Conservation (phyloP, 352 stramenopile species). For the Bremia lactucae region DNA sequence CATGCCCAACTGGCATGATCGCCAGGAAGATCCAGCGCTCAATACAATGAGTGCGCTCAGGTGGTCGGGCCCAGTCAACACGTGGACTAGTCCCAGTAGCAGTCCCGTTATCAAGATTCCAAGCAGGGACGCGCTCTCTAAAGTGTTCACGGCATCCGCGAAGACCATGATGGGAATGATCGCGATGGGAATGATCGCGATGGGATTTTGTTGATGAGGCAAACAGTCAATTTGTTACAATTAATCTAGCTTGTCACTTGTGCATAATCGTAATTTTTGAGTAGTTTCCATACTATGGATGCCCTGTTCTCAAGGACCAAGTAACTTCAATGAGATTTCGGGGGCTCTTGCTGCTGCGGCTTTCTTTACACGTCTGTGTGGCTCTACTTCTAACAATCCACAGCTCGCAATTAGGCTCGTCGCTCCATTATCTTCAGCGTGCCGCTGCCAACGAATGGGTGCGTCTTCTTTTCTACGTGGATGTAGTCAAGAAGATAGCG, state of each 20-base stretch:
- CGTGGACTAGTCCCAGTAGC: constrained; percentile 36
- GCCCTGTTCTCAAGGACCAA: too few species aligned
- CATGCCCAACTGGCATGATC: constrained; percentile 70
- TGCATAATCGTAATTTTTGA: too few species aligned
- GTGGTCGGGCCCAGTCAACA: constrained; percentile 69
- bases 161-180: too few species aligned
- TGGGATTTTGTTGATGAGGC: too few species aligned
- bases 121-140: constrained; percentile 29
- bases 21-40: constrained; percentile 52
- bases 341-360: constrained; percentile 16
- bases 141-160: constrained; percentile 16
- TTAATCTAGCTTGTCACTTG: too few species aligned
- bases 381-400: constrained; percentile 35
- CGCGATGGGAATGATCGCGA: too few species aligned
- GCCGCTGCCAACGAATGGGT: constrained; percentile 57
- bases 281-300: too few species aligned
- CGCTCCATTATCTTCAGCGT: constrained; percentile 50
- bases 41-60: constrained; percentile 80
- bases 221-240: too few species aligned
- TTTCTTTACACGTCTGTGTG: constrained; percentile 30
- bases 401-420: constrained; percentile 30
- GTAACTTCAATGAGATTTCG: constrained; percentile 5
- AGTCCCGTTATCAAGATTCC: constrained; percentile 32
- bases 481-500: constrained; percentile 16
- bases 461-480: constrained; percentile 63